These are phyloP conservation scores for Boletales sp. DNA, from an alignment of 768 basidiomycete species.

Conservation along the genomic window DNA sequence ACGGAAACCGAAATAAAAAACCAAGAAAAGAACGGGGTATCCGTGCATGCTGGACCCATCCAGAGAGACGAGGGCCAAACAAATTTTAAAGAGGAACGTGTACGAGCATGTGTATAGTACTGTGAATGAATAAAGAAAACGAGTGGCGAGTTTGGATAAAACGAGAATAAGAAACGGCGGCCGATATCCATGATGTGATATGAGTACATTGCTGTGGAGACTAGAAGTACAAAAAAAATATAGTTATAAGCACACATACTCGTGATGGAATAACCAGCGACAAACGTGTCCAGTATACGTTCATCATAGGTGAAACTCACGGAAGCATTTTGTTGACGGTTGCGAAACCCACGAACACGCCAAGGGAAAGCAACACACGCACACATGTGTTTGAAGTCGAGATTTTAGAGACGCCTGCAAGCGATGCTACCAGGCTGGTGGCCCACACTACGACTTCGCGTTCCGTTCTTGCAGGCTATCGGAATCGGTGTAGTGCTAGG, in stretches of 20 bases:
- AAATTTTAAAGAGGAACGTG: not conserved
- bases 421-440: constrained; percentile 12
- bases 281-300: constrained; percentile 1
- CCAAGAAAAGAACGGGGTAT: not conserved
- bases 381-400: not conserved
- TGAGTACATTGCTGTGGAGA: constrained; percentile 1
- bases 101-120: not conserved
- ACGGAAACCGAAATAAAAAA: not conserved
- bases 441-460: constrained; percentile 28
- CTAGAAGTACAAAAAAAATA: constrained; percentile 16
- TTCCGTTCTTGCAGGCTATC: constrained; percentile 16
- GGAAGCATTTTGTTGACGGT: not conserved
- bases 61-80: not conserved
- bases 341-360: not conserved
- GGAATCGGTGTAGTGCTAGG: constrained; percentile 24
- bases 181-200: constrained; percentile 2
- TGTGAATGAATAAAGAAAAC: not conserved
- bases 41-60: not conserved
- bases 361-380: not conserved
- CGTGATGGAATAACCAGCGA: not conserved
- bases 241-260: constrained; percentile 13
- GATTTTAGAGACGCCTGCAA: constrained; percentile 15
- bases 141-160: constrained; percentile 1
- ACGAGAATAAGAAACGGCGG: not conserved
- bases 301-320: constrained; percentile 17